A percentile compares a stretch with the other conserved stretches of the same genome.
phyloP scores from a whole-genome alignment of 1,139 yeast species.

The Protomyces lactucae-debilis region DNA sequence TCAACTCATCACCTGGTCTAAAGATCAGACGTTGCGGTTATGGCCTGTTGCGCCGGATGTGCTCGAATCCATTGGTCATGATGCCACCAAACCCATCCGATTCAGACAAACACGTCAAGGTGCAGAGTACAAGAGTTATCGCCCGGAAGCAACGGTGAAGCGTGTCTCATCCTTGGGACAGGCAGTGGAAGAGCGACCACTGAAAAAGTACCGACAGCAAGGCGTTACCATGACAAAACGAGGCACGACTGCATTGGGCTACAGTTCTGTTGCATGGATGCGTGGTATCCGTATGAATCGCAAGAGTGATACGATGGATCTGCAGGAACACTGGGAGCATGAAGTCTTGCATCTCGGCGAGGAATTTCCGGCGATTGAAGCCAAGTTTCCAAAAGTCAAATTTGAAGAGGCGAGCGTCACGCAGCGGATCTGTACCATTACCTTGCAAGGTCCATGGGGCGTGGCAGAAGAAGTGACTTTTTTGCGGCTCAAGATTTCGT shows the following conservation, averaged over 20 bases:
- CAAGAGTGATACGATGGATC: conserved; percentile 35
- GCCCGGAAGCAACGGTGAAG: conserved; percentile 48
- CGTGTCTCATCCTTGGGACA: conserved; percentile 1
- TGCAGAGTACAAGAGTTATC: conserved; percentile 49
- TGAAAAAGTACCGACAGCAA: neutral
- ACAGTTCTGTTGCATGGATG: conserved; percentile 77
- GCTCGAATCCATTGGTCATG: conserved; percentile 56
- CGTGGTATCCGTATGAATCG: conserved; percentile 82
- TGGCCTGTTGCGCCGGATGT: conserved; percentile 69
- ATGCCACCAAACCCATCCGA: conserved; percentile 42
- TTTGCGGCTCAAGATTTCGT: conserved; percentile 59
- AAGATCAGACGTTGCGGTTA: conserved; percentile 74
- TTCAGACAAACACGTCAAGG: conserved; percentile 43
- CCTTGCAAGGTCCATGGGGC: conserved; percentile 64
- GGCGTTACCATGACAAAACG: conserved; percentile 17
- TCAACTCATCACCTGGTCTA: conserved; percentile 90
- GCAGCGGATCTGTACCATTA: conserved; percentile 69
- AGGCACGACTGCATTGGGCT: neutral
- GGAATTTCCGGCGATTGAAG: conserved; percentile 85
- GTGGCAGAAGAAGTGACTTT: conserved; percentile 54
- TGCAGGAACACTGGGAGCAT: conserved; percentile 49
- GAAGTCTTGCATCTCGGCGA: conserved; percentile 53
- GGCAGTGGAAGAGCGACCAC: neutral
- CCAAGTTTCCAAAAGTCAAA: conserved; percentile 76
- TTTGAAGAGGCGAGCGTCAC: conserved; percentile 86